phyloP scores from a whole-genome alignment of 2,329 filamentous ascomycete genomes.

The Trichoderma gracile region DNA sequence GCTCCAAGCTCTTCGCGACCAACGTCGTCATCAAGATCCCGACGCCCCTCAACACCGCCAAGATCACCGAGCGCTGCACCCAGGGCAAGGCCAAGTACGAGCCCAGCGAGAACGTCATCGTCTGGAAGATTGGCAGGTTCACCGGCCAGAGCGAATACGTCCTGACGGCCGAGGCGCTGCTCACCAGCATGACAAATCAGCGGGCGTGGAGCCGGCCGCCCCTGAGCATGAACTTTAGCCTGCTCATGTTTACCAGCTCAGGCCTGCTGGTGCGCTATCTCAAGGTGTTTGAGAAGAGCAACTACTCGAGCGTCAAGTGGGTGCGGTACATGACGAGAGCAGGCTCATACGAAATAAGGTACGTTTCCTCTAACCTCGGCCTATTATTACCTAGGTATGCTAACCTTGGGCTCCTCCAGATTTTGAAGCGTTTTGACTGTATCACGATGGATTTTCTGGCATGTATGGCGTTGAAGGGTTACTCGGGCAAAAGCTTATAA shows the following conservation, averaged over 20 bases:
- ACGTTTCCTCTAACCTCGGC: conserved; percentile 28
- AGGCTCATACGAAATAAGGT: conserved; percentile 96
- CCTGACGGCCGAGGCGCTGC: conserved; percentile 84
- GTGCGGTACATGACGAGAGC: conserved; percentile 98
- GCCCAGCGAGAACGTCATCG: conserved; percentile 94
- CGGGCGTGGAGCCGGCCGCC: conserved; percentile 96
- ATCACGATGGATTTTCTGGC: conserved; percentile 22
- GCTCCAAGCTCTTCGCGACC: conserved; percentile 92
- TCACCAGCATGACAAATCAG: conserved; percentile 97
- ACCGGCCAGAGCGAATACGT: conserved; percentile 97
- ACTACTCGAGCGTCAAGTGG: conserved; percentile 99
- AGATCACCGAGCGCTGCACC: conserved; percentile 87
- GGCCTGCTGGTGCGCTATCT: conserved; percentile 90
- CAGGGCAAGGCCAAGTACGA: conserved; percentile 99
- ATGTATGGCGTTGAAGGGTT: conserved; percentile 28
- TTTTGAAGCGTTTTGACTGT: conserved; percentile 36
- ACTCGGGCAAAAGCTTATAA: conserved; percentile 26
- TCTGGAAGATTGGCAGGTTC: conserved; percentile 99
- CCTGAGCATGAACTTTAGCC: conserved; percentile 84
- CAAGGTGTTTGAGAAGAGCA: conserved; percentile 99
- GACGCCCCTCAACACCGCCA: conserved; percentile 93
- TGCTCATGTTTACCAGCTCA: conserved; percentile 98
- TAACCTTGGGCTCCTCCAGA: conserved; percentile 32
- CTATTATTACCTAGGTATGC: not conserved
- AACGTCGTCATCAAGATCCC: conserved; percentile 94